Conservation (phyloP, 371 early-diverging fungal species). For the Rhizopus delemar region DNA sequence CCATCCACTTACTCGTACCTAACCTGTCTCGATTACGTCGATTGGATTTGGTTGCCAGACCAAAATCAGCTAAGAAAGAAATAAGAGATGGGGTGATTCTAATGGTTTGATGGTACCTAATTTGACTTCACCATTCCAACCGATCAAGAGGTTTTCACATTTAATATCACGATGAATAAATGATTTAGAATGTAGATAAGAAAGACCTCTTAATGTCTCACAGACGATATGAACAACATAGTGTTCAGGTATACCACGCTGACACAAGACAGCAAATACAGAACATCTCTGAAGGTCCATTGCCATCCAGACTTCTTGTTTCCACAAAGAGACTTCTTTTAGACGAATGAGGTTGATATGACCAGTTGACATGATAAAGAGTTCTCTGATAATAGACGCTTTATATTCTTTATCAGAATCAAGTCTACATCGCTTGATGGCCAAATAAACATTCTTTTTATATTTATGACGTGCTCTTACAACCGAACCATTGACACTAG, state of each 20-base stretch:
- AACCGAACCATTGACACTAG: slow-evolving; percentile 56
- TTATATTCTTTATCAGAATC: slow-evolving; percentile 56
- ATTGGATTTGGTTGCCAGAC: slow-evolving; percentile 44
- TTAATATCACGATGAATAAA: slow-evolving; percentile 98
- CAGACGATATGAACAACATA: slow-evolving; percentile 49
- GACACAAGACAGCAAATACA: slow-evolving; percentile 54
- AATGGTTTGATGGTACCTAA: no score
- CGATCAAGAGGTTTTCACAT: slow-evolving; percentile 97
- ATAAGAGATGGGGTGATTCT: slow-evolving; percentile 28
- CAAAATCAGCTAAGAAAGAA: slow-evolving; percentile 40
- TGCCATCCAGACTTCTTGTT: slow-evolving; percentile 59
- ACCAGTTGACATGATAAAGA: slow-evolving; percentile 55
- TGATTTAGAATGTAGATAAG: slow-evolving; percentile 89
- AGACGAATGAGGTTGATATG: slow-evolving; percentile 49
- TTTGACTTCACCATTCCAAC: slow-evolving; percentile 92
- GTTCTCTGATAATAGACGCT: slow-evolving; percentile 52
- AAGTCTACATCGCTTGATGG: slow-evolving; percentile 53
- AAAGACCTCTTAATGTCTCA: slow-evolving; percentile 71
- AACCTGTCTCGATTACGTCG: slow-evolving; percentile 77
- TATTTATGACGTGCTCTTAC: slow-evolving; percentile 48
- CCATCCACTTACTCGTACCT: slow-evolving; percentile 98
- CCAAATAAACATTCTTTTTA: slow-evolving; percentile 48
- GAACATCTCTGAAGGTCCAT: slow-evolving; percentile 55
- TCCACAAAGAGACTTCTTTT: slow-evolving; percentile 53
- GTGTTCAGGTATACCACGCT: slow-evolving; percentile 56